Conservation (phyloP, 257 asterid species). For the Solanum chaucha region DNA sequence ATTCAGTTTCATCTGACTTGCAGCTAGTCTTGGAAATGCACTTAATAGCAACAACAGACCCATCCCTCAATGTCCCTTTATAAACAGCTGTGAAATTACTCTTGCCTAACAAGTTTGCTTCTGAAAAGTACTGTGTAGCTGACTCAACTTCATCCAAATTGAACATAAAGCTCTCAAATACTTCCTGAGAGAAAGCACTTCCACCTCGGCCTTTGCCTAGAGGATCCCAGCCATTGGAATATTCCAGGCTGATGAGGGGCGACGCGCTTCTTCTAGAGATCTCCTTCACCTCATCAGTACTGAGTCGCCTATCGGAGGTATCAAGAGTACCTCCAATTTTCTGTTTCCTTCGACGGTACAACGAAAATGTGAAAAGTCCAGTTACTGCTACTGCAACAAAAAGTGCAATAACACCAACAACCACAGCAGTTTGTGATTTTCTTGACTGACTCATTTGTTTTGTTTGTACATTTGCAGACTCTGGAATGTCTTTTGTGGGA, state of each 20-base stretch:
- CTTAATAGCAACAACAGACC: conserved; percentile 71
- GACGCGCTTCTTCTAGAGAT: conserved; percentile 60
- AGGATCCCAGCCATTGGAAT: conserved; percentile 87
- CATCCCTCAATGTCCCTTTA: conserved; percentile 71
- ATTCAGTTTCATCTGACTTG: conserved; percentile 77
- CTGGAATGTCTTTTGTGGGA: conserved; percentile 70
- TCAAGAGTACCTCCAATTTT: conserved; percentile 61
- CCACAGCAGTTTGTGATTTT: conserved; percentile 34
- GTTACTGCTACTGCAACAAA: conserved; percentile 18
- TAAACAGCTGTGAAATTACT: conserved; percentile 71
- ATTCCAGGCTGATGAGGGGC: conserved; percentile 80
- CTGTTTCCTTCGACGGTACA: conserved; percentile 71
- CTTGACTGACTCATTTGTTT: conserved; percentile 19
- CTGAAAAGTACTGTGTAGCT: conserved; percentile 84
- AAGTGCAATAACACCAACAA: conserved; percentile 39
- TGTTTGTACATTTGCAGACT: conserved; percentile 56
- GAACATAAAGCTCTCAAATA: conserved; percentile 65
- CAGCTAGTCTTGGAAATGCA: conserved; percentile 90
- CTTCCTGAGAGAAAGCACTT: conserved; percentile 68
- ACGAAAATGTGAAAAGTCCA: conserved; percentile 54
- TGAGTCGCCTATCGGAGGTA: conserved; percentile 43
- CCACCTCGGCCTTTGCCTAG: conserved; percentile 41
- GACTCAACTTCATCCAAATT: conserved; percentile 89
- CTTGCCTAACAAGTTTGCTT: conserved; percentile 66
- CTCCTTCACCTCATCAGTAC: conserved; percentile 59